These are phyloP conservation scores for Candolleomyces aberdarensis DNA, from an alignment of 768 basidiomycete genomes.

Conservation along the genomic window DNA sequence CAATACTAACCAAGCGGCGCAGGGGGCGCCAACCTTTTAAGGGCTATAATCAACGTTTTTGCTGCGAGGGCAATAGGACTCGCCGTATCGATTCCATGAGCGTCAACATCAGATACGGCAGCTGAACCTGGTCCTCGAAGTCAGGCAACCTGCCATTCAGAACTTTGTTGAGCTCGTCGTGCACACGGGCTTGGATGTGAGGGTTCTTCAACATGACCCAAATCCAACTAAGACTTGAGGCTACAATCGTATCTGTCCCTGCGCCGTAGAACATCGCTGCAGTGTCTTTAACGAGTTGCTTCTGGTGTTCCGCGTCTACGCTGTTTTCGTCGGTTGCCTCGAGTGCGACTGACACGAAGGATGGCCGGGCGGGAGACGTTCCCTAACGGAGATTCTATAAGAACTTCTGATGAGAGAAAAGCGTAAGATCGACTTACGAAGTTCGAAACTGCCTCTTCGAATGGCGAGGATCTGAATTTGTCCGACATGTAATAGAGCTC, in stretches of 20 bases:
- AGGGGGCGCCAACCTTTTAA: neutral
- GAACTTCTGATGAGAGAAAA: too few species aligned
- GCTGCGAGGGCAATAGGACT: neutral
- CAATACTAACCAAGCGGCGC: neutral
- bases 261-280: conserved; percentile 23
- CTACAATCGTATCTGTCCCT: conserved; percentile 25
- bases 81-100: conserved; percentile 34
- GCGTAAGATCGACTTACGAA: conserved; percentile 25
- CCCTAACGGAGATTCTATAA: conserved; percentile 6
- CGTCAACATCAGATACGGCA: conserved; percentile 37
- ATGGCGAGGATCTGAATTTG: conserved; percentile 33
- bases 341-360: conserved; percentile 18
- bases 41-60: neutral
- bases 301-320: conserved; percentile 12
- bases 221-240: conserved; percentile 28
- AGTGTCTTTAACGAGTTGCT: conserved; percentile 18
- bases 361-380: conserved; percentile 10
- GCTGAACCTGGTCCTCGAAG: conserved; percentile 29
- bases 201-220: conserved; percentile 39
- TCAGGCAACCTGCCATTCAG: conserved; percentile 34
- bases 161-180: conserved; percentile 37
- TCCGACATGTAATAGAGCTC: conserved; percentile 32
- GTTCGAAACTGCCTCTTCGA: conserved; percentile 21
- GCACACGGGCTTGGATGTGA: conserved; percentile 32
- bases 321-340: conserved; percentile 7